Base-by-base conservation (phyloP, 2,329 filamentous ascomycete species). In the Paracorniculantispora psalliotae region DNA sequence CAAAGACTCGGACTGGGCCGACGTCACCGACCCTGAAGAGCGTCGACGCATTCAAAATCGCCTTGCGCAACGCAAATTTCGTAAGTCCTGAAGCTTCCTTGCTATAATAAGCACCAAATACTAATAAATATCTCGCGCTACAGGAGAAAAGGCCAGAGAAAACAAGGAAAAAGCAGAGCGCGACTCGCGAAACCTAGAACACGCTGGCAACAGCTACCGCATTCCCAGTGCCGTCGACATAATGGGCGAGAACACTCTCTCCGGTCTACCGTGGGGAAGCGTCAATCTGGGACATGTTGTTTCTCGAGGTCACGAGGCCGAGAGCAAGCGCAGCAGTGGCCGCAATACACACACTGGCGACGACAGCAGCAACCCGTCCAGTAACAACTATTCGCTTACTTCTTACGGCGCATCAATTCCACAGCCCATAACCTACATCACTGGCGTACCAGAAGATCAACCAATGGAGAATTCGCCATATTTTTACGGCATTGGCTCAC, bases 41-140 rank as follows among this genome's bases (percentile, higher is more conserved):
- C 80, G 89, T 67, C 79, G 89, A 62, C 85, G 87, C 61, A 88
- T 91, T 53, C 89, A 92, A 70, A 92, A 92, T 69, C 82, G 87
- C 57, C 82, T 91, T 61, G 88, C 88, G 2, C 89, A 91, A 67
- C 80, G 88, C 64, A 90, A 90, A 66, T 91, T 90, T 65, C 81
- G 89, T 91, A 80, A 67, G 86, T 66, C 15, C 6, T 43, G 19
- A 13, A 28, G 10, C 13, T 25, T 25, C 19, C 61, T 68, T 13
- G 19, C 13, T 25, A 10, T 23, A 8, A 17, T n/a, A 13, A 1
- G 17, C 2, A 10, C 15, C n/a, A n/a, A 4, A 13, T 28, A 17
- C 35, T 60, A 26, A 58, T 65, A 46, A 63, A 57, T 9, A 51
- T 49, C 5, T 23, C 4, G 21, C 17, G 10, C 2, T 26, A 63